Conservation (phyloP, 2,329 filamentous ascomycete species). For the Pyrenophora teres region DNA sequence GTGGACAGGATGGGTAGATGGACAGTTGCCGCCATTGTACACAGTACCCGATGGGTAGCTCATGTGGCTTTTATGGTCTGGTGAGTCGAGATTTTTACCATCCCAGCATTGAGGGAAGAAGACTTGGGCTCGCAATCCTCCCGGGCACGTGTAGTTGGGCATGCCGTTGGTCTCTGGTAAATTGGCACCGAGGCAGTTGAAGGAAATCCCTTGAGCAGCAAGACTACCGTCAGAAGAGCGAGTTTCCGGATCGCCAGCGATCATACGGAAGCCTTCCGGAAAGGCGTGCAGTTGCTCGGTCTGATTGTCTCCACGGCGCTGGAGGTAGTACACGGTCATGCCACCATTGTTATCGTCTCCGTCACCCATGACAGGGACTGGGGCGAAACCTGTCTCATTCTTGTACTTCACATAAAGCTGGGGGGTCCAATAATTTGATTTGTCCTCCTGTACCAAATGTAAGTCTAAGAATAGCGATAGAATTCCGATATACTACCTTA, state of each 20-base stretch:
- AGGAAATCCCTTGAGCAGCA: slow-evolving; percentile 58
- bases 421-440: slow-evolving; percentile 78
- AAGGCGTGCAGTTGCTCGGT: slow-evolving; percentile 71
- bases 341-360: slow-evolving; percentile 56
- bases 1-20: slow-evolving; percentile 55
- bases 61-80: slow-evolving; percentile 67
- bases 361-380: slow-evolving; percentile 63
- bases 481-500: slow-evolving; percentile 49
- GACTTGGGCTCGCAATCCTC: slow-evolving; percentile 67
- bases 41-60: slow-evolving; percentile 58
- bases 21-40: slow-evolving; percentile 60
- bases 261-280: slow-evolving; percentile 71
- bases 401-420: slow-evolving; percentile 66
- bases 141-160: slow-evolving; percentile 67
- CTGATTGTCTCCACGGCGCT: slow-evolving; percentile 53
- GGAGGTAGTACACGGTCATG: slow-evolving; percentile 76
- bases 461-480: background rate
- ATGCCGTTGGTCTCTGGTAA: slow-evolving; percentile 60
- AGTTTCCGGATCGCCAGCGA: slow-evolving; percentile 67
- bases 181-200: slow-evolving; percentile 58
- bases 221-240: slow-evolving; percentile 57
- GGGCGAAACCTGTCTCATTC: slow-evolving; percentile 54
- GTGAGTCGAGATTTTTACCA: slow-evolving; percentile 61
- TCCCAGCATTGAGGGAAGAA: slow-evolving; percentile 79
- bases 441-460: slow-evolving; percentile 19